phyloP scores from a whole-genome alignment of 306 rosid species.

The Vigna angularis region DNA sequence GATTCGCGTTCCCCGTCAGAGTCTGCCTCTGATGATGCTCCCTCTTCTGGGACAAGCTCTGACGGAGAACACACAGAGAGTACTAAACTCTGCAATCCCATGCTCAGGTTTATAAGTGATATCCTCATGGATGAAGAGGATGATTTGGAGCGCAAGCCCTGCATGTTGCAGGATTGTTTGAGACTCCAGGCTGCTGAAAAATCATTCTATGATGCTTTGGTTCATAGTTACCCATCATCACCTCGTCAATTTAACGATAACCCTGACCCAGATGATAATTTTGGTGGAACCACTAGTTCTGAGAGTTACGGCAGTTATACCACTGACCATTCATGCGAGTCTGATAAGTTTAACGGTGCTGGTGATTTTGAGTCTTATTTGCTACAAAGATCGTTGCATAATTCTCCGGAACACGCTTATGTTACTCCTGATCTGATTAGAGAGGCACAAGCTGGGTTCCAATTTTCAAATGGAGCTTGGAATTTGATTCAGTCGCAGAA shows the following conservation, averaged over 20 bases:
- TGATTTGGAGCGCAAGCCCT: conserved; percentile 73
- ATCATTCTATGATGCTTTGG: conserved; percentile 82
- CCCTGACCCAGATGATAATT: conserved; percentile 44
- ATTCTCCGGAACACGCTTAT: conserved; percentile 38
- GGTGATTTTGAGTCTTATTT: conserved; percentile 38
- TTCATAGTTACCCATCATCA: conserved; percentile 60
- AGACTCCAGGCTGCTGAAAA: conserved; percentile 81
- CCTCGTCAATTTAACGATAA: conserved; percentile 34
- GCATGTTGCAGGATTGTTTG: conserved; percentile 81
- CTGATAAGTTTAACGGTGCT: conserved; percentile 40
- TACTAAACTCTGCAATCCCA: conserved; percentile 60
- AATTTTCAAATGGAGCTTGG: conserved; percentile 25
- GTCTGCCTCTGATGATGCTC: conserved; percentile 41
- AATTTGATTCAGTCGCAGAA: conserved; percentile 29
- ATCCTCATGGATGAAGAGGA: conserved; percentile 86
- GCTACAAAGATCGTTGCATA: conserved; percentile 22
- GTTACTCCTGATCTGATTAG: conserved; percentile 42
- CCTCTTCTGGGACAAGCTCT: conserved; percentile 42
- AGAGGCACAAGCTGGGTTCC: conserved; percentile 26
- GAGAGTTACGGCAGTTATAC: conserved; percentile 48
- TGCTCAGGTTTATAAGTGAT: conserved; percentile 70
- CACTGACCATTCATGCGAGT: conserved; percentile 49
- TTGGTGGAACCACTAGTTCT: conserved; percentile 36
- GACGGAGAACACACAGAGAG: conserved; percentile 57
- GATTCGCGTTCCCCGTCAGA: conserved; percentile 47